Evolutionary conservation across 805 yeast species (phyloP), one percentile per base, ranked within the genome.

Genomic region (Pichia rugopelliculosa): DNA sequence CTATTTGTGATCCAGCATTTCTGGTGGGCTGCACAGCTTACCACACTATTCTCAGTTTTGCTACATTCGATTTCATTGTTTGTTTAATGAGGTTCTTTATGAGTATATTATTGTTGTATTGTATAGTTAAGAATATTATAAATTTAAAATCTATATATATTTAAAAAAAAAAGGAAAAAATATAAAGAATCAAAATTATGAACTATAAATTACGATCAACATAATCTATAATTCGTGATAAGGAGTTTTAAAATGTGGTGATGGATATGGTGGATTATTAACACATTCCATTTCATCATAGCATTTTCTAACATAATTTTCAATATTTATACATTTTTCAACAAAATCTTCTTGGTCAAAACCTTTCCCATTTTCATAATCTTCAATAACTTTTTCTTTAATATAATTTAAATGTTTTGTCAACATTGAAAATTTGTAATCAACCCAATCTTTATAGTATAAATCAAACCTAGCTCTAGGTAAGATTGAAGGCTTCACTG

Each of bases 21-120:
- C 45, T 93, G 99, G 99, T 93, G 99, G 99, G 86, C 76, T 8
- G 75, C 95, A 2, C 82, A 86, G 58, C 74, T 82, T 1, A 56
- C 75, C 7, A 61, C 73, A 3, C 48, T 75, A 1, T 44, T 79
- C 11, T 66, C 77, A 0, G 55, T 71, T 0, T 48, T 76, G 5
- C 48, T 73, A 6, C 62, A 65, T 17, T 41, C 49, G 4, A 12
- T 46, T 9, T 22, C 36, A 1, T 12, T 46, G 6, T 27, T 42
- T n/a, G 24, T 38, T 17, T 27, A n/a, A 30, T 13, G 5, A 10
- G 3, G 11, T 17, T n/a, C 10, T 40, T 18, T 17, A 18, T 13
- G 1, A n/a, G 34, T 8, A 10, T n/a, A 36, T 20, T 36, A 20
- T 10, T 17, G 6, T 15, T 13, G 21, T 18, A 12, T 26, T 18